These are phyloP conservation scores for Marsdenia floribunda DNA, from an alignment of 257 asterid genomes.

Conservation along the genomic window DNA sequence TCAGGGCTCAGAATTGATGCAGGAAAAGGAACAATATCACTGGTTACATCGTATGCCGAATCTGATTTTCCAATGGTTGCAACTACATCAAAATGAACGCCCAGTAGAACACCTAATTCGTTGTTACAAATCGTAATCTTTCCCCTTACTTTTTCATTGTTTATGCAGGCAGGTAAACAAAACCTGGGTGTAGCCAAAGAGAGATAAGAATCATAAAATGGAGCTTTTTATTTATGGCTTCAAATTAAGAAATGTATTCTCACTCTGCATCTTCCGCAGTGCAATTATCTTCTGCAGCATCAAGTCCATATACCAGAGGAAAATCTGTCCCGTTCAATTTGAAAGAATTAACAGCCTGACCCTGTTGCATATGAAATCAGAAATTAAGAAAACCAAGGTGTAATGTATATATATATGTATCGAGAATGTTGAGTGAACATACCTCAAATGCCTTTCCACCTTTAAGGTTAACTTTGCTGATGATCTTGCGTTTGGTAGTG, in stretches of 20 bases:
- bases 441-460: slow-evolving; percentile 30
- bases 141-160: slow-evolving; percentile 21
- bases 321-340: slow-evolving; percentile 7
- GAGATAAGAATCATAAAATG: not conserved
- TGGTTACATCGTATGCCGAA: not conserved
- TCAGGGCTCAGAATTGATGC: slow-evolving; percentile 3
- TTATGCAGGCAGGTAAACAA: slow-evolving; percentile 21
- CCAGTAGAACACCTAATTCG: not conserved
- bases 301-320: slow-evolving; percentile 20
- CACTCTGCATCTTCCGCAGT: not conserved
- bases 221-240: not conserved
- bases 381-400: not conserved
- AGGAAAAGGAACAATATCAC: slow-evolving; percentile 20
- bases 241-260: not conserved
- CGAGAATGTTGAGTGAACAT: slow-evolving; percentile 2
- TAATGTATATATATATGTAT: too few species aligned
- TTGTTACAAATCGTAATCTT: slow-evolving; percentile 26
- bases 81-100: slow-evolving; percentile 13
- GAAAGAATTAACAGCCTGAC: slow-evolving; percentile 26
- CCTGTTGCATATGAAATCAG: slow-evolving; percentile 19
- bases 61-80: slow-evolving; percentile 12
- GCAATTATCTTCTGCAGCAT: not conserved
- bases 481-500: slow-evolving; percentile 31
- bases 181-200: slow-evolving; percentile 7
- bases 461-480: slow-evolving; percentile 30